Evolutionary conservation across 176 grass and related monocot species (phyloP), one percentile per base, ranked within the genome.

Genomic region (Chloris gayana): DNA sequence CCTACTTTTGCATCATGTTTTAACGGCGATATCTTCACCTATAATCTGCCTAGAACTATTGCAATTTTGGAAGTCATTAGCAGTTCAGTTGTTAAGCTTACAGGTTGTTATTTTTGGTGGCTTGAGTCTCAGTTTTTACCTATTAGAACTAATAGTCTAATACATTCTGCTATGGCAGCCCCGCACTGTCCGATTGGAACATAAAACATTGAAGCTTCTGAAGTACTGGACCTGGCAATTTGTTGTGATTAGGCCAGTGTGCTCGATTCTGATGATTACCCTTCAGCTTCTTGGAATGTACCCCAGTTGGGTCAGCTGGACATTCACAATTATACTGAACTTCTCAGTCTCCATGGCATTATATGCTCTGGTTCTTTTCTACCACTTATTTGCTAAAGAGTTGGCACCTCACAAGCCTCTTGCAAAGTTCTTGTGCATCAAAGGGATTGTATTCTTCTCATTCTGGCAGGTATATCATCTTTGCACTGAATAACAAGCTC

Each of bases 181-280:
- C 25, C 81, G 65, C 29, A 95, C 77, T 56, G 61, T 99, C 58
- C 88, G 92, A 37, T 80, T 95, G 79, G 96, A 99, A 77, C 92
- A 93, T 67, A 89, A 89, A n/a, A 99, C 96, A 82, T 41, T 99
- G 53, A 93, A 76, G 79, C 88, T 92, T 78, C 85, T 99, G 64
- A 99, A 99, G 71, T 99, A 99, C 82, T 99, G 96, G 96, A 99
- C 96, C 54, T 99, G 96, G 96, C 96, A 99, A 84, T 99, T 99
- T 93, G 96, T 99, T 68, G 58, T 99, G 67, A 66, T 99, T 75
- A 91, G 96, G 79, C 92, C 96, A 57, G 73, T 95, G 31, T 93
- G 90, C 80, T 93, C 96, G 72, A 59, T 93, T 67, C 64, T 95
- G 67, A 93, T 99, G 83, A 95, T 95, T 84, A 58, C 81, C 22